Percentiles rank a stretch among this genome's conserved stretches.
Evolutionary conservation across 2,329 filamentous ascomycete genomes (phyloP).

Genomic region (Madurella mycetomatis): DNA sequence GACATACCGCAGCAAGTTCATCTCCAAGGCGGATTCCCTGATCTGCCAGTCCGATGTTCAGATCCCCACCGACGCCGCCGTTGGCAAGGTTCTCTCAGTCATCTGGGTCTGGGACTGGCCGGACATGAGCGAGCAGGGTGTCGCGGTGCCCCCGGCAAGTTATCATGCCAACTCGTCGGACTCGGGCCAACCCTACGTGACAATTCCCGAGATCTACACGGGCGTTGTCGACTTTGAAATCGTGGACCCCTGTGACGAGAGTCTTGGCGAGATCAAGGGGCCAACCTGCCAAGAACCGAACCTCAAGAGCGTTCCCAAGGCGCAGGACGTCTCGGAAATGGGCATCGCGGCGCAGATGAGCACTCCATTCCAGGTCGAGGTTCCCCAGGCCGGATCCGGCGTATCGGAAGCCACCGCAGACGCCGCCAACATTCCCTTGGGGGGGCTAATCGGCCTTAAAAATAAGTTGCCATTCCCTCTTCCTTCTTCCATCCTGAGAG

Average conservation of each 20-base stretch:
- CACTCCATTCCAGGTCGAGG: conserved; percentile 42
- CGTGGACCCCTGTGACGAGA: conserved; percentile 30
- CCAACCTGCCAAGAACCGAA: conserved; percentile 31
- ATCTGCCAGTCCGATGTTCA: conserved; percentile 75
- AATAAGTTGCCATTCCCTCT: conserved; percentile 4
- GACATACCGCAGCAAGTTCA: conserved; percentile 52
- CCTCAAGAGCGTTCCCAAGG: conserved; percentile 23
- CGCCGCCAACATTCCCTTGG: conserved; percentile 20
- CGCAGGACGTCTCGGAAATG: conserved; percentile 39
- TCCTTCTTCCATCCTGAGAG: background rate
- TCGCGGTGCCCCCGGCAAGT: conserved; percentile 23
- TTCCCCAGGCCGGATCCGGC: conserved; percentile 28
- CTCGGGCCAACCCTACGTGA: conserved; percentile 29
- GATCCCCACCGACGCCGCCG: conserved; percentile 62
- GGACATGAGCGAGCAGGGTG: conserved; percentile 44
- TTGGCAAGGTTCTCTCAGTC: conserved; percentile 66
- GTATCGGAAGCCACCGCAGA: conserved; percentile 17
- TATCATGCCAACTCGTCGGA: conserved; percentile 12
- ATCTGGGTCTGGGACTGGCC: conserved; percentile 99
- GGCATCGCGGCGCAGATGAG: conserved; percentile 44
- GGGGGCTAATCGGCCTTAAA: conserved; percentile 16
- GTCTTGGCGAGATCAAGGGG: conserved; percentile 38
- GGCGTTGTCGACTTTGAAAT: conserved; percentile 34
- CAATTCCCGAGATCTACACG: conserved; percentile 36
- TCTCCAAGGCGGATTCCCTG: conserved; percentile 51